phyloP scores from a whole-genome alignment of 2,329 filamentous ascomycete genomes.

The Fusarium denticulatum region DNA sequence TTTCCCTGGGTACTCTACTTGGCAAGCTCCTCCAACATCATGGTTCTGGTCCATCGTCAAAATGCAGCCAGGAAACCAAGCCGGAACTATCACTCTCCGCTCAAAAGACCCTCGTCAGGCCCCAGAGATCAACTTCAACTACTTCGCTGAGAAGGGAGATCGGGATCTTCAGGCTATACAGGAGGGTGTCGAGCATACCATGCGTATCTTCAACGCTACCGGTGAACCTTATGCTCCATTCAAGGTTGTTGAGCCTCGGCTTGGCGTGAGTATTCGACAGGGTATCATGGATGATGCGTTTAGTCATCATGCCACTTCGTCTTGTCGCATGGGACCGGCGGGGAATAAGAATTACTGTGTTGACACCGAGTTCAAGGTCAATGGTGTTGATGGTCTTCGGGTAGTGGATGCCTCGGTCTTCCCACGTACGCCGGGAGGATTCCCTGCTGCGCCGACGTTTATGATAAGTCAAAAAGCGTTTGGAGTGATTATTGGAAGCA shows the following conservation, averaged over 20 bases:
- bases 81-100: constrained; percentile 68
- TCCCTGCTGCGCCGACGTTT: constrained; percentile 27
- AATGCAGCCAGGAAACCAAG: constrained; percentile 68
- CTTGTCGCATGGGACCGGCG: constrained; percentile 64
- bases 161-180: constrained; percentile 14
- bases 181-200: constrained; percentile 30
- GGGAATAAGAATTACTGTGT: constrained; percentile 63
- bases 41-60: constrained; percentile 56
- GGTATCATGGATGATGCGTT: constrained; percentile 62
- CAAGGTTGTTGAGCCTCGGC: constrained; percentile 42
- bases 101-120: constrained; percentile 70
- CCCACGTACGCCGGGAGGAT: constrained; percentile 45
- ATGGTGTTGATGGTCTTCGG: constrained; percentile 62
- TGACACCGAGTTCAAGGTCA: constrained; percentile 64
- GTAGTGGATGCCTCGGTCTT: constrained; percentile 70
- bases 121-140: constrained; percentile 71
- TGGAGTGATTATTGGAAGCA: neutral
- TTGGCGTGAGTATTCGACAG: constrained; percentile 56
- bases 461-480: constrained; percentile 30
- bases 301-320: constrained; percentile 67
- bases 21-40: constrained; percentile 45
- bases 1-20: constrained; percentile 42
- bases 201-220: constrained; percentile 41
- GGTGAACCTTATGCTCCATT: constrained; percentile 39
- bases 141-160: constrained; percentile 53